Evolutionary conservation across 2,329 filamentous ascomycete species (phyloP), one percentile per base, ranked within the genome.

Genomic region (Drechslerella dactyloides): DNA sequence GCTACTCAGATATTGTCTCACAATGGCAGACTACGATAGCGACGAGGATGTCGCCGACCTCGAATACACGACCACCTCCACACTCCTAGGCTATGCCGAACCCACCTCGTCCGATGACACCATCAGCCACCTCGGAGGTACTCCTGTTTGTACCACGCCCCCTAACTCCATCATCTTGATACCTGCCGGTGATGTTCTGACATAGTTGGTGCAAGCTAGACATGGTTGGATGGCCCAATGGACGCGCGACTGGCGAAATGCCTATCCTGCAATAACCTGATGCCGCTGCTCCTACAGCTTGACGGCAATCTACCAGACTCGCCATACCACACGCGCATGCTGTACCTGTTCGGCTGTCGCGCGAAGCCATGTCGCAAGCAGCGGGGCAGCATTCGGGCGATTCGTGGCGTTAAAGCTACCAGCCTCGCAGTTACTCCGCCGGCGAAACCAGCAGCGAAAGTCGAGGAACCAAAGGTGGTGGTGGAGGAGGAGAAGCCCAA

Each of bases 21-120:
- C 44, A 40, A 72, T 72, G 68, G 68, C 68, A 7, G 68, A 72
- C 60, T 72, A 72, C 44, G 54, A 64, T 21, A 65, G 60, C 51
- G 68, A 72, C 44, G 68, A 72, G 27, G 60, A 72, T 10, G 60
- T 72, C 56, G 54, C 55, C 42, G 60, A 65, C 44, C 55, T 72
- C 42, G 68, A 72, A 57, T 72, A 72, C 13, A 72, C 68, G 17
- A 72, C 68, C 42, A 72, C 68, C 0, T 65, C 90, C 75, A 92
- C 97, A 1, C 85, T 97, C 1, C 85, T 99, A 11, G 94, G 94
- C 2, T 99, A 96, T 79, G 90, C 91, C 1, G 90, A 90, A 1
- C 87, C 88, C 78, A 59, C 53, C 23, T 56, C 87, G 13, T 89
- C 88, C 62, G 88, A 91, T 74, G 93, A 99, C 79, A 85, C 86